Percentiles rank a stretch among this genome's conserved stretches.
Conservation (phyloP, 2,329 filamentous ascomycete species). For the Penicillium sp. region DNA sequence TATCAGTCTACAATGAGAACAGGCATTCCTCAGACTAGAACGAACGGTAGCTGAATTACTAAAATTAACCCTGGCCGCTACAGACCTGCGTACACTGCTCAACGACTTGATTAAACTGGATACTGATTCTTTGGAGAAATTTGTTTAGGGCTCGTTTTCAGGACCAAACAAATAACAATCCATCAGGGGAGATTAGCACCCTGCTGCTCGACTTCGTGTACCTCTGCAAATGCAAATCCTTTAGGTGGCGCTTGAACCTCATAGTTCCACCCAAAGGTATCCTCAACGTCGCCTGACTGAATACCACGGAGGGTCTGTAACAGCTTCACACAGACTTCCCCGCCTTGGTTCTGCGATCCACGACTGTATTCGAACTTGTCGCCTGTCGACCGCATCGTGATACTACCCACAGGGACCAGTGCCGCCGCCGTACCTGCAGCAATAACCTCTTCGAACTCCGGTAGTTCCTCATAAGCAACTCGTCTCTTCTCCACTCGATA, state of each 20-base stretch:
- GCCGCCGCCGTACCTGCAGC: constrained; percentile 90
- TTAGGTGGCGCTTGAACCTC: constrained; percentile 38
- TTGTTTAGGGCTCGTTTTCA: too few species aligned
- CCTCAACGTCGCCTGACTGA: constrained; percentile 76
- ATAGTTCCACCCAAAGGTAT: constrained; percentile 71
- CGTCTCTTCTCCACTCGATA: constrained; percentile 79
- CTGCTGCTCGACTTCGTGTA: constrained; percentile 15
- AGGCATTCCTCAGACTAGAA: too few species aligned
- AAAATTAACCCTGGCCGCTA: too few species aligned
- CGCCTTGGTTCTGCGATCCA: constrained; percentile 50
- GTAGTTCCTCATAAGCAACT: constrained; percentile 62
- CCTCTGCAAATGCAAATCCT: constrained; percentile 34
- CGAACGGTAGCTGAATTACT: too few species aligned
- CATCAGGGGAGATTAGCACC: constrained; percentile 32
- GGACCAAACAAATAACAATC: background rate
- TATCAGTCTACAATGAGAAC: too few species aligned
- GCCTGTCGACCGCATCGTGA: constrained; percentile 66
- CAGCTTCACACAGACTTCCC: constrained; percentile 71
- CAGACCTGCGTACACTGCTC: too few species aligned
- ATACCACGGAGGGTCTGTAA: constrained; percentile 79
- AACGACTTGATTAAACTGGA: too few species aligned
- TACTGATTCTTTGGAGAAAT: too few species aligned
- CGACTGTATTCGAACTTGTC: constrained; percentile 59
- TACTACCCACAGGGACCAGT: constrained; percentile 87
- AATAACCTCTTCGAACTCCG: constrained; percentile 74